Base-by-base conservation (phyloP, 2,329 filamentous ascomycete genomes). In the Coleophoma cylindrospora region DNA sequence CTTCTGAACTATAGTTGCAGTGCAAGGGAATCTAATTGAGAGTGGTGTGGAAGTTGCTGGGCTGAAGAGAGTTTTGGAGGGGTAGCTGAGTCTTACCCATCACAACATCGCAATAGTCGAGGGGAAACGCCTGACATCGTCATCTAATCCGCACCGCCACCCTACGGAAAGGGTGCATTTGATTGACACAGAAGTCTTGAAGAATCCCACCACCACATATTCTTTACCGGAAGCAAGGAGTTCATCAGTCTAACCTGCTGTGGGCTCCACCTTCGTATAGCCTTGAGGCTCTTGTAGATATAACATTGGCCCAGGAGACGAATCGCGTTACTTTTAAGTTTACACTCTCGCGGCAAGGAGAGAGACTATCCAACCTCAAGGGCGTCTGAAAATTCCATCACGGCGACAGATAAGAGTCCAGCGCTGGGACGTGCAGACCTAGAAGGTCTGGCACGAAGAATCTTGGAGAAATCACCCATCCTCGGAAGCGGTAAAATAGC, bases 361-460 rank as follows among this genome's bases (percentile, higher is more conserved):
- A 53, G 27, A 33, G 43, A 49, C 34, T 34, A 50, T 17, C 44
- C 49, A 36, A 34, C 47, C 15, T 48, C 52, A 47, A 56, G 48
- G 43, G 44, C 51, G 41, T 41, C 53, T 44, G 49, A 50, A 12
- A 33, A 34, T n/a, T 27, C n/a, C 50, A 53, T 40, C 37, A 57
- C 54, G 45, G 53, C 53, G 34, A 44, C 53, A 43, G 50, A 51
- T 40, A 54, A 50, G 34, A 57, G 50, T 45, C 50, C 41, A 14
- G 15, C 50, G 8, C 43, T 55, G 46, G 54, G 44, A 48, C 51
- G 41, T 40, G 53, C 58, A 50, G 56, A 57, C 49, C 53, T 64
- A 32, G 55, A 61, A n/a, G 50, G 51, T 51, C 34, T 61, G 37
- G 56, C 57, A 33, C 51, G 54, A 41, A 50, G 58, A 45, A 57